Conservation (phyloP, 768 basidiomycete species). For the Termitomyces sp. region DNA sequence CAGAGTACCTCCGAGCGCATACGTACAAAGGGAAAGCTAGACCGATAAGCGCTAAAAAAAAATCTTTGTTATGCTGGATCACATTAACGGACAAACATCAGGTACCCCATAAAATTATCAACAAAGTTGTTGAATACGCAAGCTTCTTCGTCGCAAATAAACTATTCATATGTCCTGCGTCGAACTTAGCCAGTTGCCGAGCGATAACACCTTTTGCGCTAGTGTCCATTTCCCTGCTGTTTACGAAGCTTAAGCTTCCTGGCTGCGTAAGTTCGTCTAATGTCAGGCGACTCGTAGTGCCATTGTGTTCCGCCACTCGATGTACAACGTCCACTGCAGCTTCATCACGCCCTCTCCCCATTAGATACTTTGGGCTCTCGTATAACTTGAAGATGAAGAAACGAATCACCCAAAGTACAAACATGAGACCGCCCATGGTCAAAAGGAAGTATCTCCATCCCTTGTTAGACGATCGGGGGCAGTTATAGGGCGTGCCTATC, state of each 20-base stretch:
- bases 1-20: conserved; percentile 25
- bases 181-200: conserved; percentile 35
- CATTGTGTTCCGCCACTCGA: conserved; percentile 59
- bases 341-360: conserved; percentile 62
- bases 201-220: conserved; percentile 24
- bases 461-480: conserved; percentile 51
- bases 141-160: conserved; percentile 63
- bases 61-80: not conserved
- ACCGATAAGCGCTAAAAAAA: conserved; percentile 60
- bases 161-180: conserved; percentile 44
- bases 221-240: conserved; percentile 9
- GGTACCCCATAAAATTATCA: conserved; percentile 52
- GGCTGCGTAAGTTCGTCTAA: conserved; percentile 43
- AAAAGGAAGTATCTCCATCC: conserved; percentile 81
- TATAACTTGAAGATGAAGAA: conserved; percentile 66
- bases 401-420: conserved; percentile 57
- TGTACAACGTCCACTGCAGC: conserved; percentile 62
- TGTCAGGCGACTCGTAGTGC: conserved; percentile 43
- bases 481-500: conserved; percentile 24
- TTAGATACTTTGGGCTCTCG: conserved; percentile 71
- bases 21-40: conserved; percentile 72
- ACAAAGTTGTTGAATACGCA: conserved; percentile 61
- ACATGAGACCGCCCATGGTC: conserved; percentile 67
- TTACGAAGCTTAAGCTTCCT: conserved; percentile 16
- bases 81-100: conserved; percentile 8